Evolutionary conservation across 2,329 filamentous ascomycete species (phyloP).

Genomic region (Magnaporthiopsis incrustans): DNA sequence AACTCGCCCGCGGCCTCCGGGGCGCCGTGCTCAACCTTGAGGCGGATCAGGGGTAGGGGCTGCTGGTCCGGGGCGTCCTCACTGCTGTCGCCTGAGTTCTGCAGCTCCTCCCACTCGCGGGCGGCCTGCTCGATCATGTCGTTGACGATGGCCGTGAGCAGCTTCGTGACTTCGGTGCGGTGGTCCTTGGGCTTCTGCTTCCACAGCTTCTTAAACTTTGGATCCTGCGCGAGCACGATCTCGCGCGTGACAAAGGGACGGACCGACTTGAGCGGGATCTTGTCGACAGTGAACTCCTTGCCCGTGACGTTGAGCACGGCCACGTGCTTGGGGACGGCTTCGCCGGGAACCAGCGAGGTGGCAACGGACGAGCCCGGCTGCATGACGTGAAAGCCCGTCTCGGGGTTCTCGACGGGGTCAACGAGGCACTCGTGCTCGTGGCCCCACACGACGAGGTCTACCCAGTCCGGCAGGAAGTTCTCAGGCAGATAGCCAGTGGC

Average conservation of each 20-base stretch:
- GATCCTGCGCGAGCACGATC: slow-evolving; percentile 67
- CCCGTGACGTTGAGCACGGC: slow-evolving; percentile 79
- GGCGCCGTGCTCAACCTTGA: slow-evolving; percentile 85
- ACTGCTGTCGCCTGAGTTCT: slow-evolving; percentile 26
- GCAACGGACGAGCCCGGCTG: slow-evolving; percentile 95
- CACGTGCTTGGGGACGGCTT: slow-evolving; percentile 86
- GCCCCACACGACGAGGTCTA: slow-evolving; percentile 91
- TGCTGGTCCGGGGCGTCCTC: slow-evolving; percentile 51
- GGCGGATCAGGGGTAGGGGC: slow-evolving; percentile 75
- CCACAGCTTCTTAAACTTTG: slow-evolving; percentile 67
- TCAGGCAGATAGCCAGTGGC: slow-evolving; percentile 93
- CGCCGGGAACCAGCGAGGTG: slow-evolving; percentile 82
- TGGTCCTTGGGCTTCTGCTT: slow-evolving; percentile 66
- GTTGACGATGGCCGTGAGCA: slow-evolving; percentile 71
- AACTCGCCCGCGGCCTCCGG: slow-evolving; percentile 74
- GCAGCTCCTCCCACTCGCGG: slow-evolving; percentile 70
- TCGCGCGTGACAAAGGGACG: slow-evolving; percentile 86
- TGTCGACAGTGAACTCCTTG: slow-evolving; percentile 70
- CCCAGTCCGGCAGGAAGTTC: slow-evolving; percentile 81
- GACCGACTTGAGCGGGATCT: slow-evolving; percentile 78
- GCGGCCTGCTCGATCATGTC: slow-evolving; percentile 83
- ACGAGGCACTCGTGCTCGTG: slow-evolving; percentile 97
- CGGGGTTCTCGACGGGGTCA: slow-evolving; percentile 71
- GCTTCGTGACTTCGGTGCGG: slow-evolving; percentile 67
- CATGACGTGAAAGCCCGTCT: slow-evolving; percentile 91